Evolutionary conservation across 1,284 basidiomycete genomes (phyloP), one percentile per base, ranked within the genome.

Genomic region (Apiotrichum brassicae): DNA sequence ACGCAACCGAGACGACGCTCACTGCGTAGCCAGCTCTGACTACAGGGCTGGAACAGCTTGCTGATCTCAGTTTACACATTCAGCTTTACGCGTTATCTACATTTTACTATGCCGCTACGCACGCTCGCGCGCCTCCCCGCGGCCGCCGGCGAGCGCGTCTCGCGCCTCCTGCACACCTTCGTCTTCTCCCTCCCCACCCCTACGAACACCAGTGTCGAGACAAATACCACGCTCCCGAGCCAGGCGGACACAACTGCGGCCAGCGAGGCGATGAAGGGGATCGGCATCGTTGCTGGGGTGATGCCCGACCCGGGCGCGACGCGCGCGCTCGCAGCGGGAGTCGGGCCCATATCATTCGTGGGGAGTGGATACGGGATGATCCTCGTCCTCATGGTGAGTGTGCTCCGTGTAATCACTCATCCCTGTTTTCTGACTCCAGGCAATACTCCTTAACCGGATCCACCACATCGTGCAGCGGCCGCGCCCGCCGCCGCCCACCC

Each of bases 251-350:
- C 32, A 1, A 20, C 40, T 1, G 33, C 24, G 6, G 43, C 39
- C n/a, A 34, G 24, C 32, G 30, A 33, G 4, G 16, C 39, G 14
- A 25, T n/a, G 13, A 24, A 20, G 22, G n/a, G 24, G 14, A 32
- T 19, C 11, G 83, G 94, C 62, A 64, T 93, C 16, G 40, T 18
- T 6, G 40, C 40, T 18, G 40, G 28, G 11, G 79, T 97, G 53
- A 83, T 97, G 48, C 77, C 88, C 0, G 93, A 97, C 44, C 60
- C 63, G 4, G 66, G 66, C 16, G 30, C 24, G 64, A 67, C 45
- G 39, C 58, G 20, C 46, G 56, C 43, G 65, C 68, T 22, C 37
- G 66, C 25, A 12, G 60, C 62, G 3, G 64, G 55, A 24, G 61
- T 68, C 1, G 66, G 66, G 4, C 63, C 65, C 1, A 46, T 70